Evolutionary conservation across 257 asterid genomes (phyloP).

Genomic region (Leonotis leonurus): DNA sequence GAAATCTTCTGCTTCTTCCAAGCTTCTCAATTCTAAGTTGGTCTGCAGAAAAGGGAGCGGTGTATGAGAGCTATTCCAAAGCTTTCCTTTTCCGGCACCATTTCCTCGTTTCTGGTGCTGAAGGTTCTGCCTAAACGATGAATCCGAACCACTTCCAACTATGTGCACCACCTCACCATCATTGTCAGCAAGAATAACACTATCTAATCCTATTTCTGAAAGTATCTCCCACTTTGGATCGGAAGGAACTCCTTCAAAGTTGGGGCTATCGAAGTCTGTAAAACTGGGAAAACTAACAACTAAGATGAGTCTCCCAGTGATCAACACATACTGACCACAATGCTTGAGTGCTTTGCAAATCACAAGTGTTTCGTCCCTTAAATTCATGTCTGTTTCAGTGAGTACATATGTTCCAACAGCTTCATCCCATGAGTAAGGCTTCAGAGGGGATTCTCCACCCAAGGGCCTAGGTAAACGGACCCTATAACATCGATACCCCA

Average conservation of each 20-base stretch:
- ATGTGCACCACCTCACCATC: slow-evolving; percentile 67
- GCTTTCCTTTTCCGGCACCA: slow-evolving; percentile 31
- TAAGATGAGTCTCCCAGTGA: slow-evolving; percentile 52
- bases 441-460: slow-evolving; percentile 53
- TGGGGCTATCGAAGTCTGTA: slow-evolving; percentile 45
- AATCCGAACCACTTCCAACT: slow-evolving; percentile 68
- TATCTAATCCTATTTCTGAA: slow-evolving; percentile 58
- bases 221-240: slow-evolving; percentile 64
- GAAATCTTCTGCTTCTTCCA: slow-evolving; percentile 57
- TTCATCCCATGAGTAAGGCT: slow-evolving; percentile 92
- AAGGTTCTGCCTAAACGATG: slow-evolving; percentile 37
- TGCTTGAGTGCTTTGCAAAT: slow-evolving; percentile 66
- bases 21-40: slow-evolving; percentile 39
- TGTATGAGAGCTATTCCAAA: slow-evolving; percentile 35
- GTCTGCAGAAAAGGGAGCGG: slow-evolving; percentile 65
- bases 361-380: slow-evolving; percentile 48
- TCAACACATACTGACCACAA: slow-evolving; percentile 51
- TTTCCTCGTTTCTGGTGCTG: slow-evolving; percentile 39
- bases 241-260: slow-evolving; percentile 71
- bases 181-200: slow-evolving; percentile 67
- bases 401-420: slow-evolving; percentile 78
- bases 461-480: slow-evolving; percentile 89
- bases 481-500: slow-evolving; percentile 49
- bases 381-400: slow-evolving; percentile 43
- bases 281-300: slow-evolving; percentile 68